Percentiles rank a stretch among this genome's conserved stretches.
Conservation (phyloP, 2,329 filamentous ascomycete species). For the Diaporthe sp. region DNA sequence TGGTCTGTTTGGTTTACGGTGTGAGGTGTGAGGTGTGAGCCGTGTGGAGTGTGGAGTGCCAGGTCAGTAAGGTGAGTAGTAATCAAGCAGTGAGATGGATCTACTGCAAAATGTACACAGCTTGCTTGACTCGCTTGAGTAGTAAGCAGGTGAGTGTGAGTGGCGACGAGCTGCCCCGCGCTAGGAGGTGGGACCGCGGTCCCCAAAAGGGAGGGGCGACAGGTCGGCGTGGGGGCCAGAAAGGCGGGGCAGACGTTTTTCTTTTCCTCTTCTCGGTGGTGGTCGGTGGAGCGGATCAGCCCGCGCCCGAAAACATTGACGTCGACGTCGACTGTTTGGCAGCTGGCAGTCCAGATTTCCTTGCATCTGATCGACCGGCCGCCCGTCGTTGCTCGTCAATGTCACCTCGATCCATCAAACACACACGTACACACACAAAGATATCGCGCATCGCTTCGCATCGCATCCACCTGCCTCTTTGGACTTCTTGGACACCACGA, state of each 20-base stretch:
- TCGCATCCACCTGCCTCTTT: conserved; percentile 5
- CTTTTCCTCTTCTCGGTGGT: not conserved
- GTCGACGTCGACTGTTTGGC: conserved; percentile 22
- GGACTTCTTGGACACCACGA: not conserved
- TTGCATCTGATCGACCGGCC: conserved; percentile 18
- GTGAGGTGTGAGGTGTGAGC: not conserved
- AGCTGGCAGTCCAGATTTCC: not conserved
- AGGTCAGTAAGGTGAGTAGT: conserved; percentile 2
- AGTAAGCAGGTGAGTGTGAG: not conserved
- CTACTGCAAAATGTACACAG: not conserved
- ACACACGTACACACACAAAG: not conserved
- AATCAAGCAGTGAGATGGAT: not conserved
- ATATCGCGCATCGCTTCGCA: not conserved
- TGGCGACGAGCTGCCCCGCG: conserved; percentile 22
- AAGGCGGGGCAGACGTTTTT: conserved; percentile 34
- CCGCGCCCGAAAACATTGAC: conserved; percentile 11
- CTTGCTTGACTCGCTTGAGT: not conserved
- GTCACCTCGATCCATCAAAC: conserved; percentile 18
- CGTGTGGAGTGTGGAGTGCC: not conserved
- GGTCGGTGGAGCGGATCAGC: not conserved
- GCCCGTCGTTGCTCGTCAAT: not conserved
- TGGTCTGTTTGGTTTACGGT: not conserved
- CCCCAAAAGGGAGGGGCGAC: not conserved
- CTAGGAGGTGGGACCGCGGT: conserved; percentile 5
- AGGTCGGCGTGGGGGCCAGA: conserved; percentile 33